Conservation (phyloP, 345 rosid species). For the Erysimum cheiranthoides region DNA sequence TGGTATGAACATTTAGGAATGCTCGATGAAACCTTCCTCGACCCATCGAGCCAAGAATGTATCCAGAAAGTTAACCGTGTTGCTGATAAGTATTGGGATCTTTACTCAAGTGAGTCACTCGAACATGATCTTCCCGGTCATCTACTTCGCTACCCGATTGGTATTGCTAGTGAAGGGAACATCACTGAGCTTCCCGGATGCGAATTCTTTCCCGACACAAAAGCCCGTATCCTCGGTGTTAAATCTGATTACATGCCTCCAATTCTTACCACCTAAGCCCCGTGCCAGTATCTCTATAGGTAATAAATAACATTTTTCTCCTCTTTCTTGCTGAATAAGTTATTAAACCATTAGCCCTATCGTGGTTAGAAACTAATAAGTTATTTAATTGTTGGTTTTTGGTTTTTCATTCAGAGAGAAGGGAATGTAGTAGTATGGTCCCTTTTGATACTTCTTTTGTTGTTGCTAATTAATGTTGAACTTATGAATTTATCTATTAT, state of each 20-base stretch:
- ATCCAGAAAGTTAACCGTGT: slow-evolving; percentile 72
- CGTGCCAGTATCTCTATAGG: slow-evolving; percentile 14
- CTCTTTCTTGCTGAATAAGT: slow-evolving; percentile 20
- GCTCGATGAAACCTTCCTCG: slow-evolving; percentile 80
- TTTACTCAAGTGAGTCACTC: slow-evolving; percentile 75
- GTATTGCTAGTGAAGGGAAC: slow-evolving; percentile 64
- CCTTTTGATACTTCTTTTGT: slow-evolving; percentile 11
- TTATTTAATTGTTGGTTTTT: slow-evolving; percentile 1
- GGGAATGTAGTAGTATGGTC: not conserved
- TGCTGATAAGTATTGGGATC: slow-evolving; percentile 92
- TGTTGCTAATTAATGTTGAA: slow-evolving; percentile 23
- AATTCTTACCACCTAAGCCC: slow-evolving; percentile 77
- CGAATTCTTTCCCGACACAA: slow-evolving; percentile 88
- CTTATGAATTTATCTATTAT: slow-evolving; percentile 24
- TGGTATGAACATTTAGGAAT: slow-evolving; percentile 99
- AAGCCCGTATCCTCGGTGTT: slow-evolving; percentile 82
- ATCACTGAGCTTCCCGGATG: slow-evolving; percentile 74
- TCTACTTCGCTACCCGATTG: slow-evolving; percentile 86
- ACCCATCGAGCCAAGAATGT: slow-evolving; percentile 74
- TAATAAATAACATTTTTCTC: slow-evolving; percentile 30
- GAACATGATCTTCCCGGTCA: slow-evolving; percentile 91
- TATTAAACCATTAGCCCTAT: slow-evolving; percentile 13
- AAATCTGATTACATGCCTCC: slow-evolving; percentile 96
- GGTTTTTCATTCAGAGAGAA: not conserved
- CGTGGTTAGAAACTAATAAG: slow-evolving; percentile 8